Evolutionary conservation across 305 asterid genomes (phyloP).

Genomic region (Ilex paraguariensis): DNA sequence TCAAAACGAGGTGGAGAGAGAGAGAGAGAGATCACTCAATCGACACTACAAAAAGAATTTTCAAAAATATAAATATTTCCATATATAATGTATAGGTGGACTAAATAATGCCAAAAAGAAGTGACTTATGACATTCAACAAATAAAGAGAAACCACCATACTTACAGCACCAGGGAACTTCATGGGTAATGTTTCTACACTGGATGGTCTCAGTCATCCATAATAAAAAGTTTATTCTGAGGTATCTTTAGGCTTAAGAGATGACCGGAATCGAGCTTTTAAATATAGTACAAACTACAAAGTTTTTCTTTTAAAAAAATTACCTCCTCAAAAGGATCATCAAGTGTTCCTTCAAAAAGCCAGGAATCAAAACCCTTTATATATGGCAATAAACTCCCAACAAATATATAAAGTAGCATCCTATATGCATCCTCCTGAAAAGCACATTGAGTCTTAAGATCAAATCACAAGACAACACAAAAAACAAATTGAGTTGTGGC

Average conservation of each 20-base stretch:
- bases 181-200: background rate
- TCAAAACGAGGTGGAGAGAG: no score
- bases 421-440: slow-evolving; percentile 84
- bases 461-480: slow-evolving; percentile 5
- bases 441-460: slow-evolving; percentile 17
- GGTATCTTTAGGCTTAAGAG: background rate
- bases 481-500: slow-evolving; percentile 3
- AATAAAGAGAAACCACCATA: background rate
- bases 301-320: slow-evolving; percentile 14
- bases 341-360: slow-evolving; percentile 93
- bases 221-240: background rate
- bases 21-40: no score
- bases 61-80: no score
- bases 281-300: background rate
- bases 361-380: slow-evolving; percentile 93
- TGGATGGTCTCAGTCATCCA: background rate
- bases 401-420: slow-evolving; percentile 72
- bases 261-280: no score
- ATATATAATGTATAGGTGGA: no score
- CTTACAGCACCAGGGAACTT: background rate
- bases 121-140: no score
- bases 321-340: slow-evolving; percentile 97
- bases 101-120: no score
- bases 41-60: no score
- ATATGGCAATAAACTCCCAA: slow-evolving; percentile 75